Conservation (phyloP, 2,329 filamentous ascomycete species). For the Aureobasidium sp. region DNA sequence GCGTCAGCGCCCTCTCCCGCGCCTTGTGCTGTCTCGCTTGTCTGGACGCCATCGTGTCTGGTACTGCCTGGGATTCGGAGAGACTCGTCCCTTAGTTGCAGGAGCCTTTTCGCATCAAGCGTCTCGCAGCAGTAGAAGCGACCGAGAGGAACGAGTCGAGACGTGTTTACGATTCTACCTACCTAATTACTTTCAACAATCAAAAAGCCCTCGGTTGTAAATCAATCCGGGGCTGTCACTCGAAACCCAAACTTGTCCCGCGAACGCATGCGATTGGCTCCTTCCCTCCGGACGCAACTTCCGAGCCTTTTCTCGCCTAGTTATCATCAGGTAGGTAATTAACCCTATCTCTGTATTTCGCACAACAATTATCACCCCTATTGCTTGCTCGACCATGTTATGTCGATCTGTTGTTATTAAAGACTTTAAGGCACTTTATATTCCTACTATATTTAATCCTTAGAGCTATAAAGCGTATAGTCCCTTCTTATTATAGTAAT, state of each 20-base stretch:
- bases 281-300: no score
- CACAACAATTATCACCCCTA: no score
- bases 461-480: no score
- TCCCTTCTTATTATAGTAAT: no score
- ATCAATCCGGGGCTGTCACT: not conserved
- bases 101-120: not conserved
- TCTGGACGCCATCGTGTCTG: not conserved
- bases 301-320: no score
- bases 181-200: not conserved
- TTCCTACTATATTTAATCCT: no score
- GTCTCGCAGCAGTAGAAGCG: not conserved
- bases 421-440: no score
- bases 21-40: not conserved
- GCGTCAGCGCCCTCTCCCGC: conserved; percentile 10
- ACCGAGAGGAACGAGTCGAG: not conserved
- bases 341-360: no score
- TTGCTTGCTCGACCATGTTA: no score
- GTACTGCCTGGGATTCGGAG: not conserved
- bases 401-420: no score
- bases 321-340: no score
- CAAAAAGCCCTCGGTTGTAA: not conserved
- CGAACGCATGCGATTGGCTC: not conserved
- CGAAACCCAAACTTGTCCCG: not conserved
- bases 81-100: not conserved
- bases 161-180: not conserved